Base-by-base conservation (phyloP, 345 rosid species). In the Populus deltoides region DNA sequence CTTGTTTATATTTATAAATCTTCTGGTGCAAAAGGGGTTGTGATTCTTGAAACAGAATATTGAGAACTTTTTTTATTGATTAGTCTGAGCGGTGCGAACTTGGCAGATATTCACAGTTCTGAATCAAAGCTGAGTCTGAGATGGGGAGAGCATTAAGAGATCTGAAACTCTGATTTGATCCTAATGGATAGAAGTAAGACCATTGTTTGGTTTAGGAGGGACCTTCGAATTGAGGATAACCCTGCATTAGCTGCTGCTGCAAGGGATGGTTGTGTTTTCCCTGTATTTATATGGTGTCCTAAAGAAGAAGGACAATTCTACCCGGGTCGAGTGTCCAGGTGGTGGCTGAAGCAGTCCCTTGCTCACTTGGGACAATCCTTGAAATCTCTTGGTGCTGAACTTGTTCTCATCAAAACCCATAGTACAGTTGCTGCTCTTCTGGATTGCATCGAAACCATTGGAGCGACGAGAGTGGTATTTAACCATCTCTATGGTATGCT, bases 331-430 rank as follows among this genome's bases (percentile, higher is more conserved):
- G 97, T 92, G 51, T 95, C 99, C 0, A 86, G 98, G 85, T 94
- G 98, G 99, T 94, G 99, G 99, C 87, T 95, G 85, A 93, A 95
- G 88, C 94, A 90, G 84, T 93, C 98, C 63, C 90, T 92, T 41
- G 24, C 78, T 67, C 94, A 88, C 81, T 86, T 93, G 84, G 78
- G 81, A 68, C 90, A 88, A 66, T 90, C 98, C 11, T 81, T 93
- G 79, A 87, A 87, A 74, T 86, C 97, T 75, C 88, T 94, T 68
- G 97, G 98, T 71, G 91, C 91, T 70, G 87, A 90, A 24, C 97
- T 93, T 76, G 81, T 88, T 76, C 67, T 92, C 36, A 89, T 93
- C 78, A 92, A 86, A 87, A 80, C 95, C 5, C 83, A 90, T 27
- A 90, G 90, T 82, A 93, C 93, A 0, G 81, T 90, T 69, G 76